Percentiles rank a stretch among this genome's conserved stretches.
These are phyloP conservation scores for Zarea fungicola DNA, from an alignment of 2,329 filamentous ascomycete species.

Conservation along the genomic window DNA sequence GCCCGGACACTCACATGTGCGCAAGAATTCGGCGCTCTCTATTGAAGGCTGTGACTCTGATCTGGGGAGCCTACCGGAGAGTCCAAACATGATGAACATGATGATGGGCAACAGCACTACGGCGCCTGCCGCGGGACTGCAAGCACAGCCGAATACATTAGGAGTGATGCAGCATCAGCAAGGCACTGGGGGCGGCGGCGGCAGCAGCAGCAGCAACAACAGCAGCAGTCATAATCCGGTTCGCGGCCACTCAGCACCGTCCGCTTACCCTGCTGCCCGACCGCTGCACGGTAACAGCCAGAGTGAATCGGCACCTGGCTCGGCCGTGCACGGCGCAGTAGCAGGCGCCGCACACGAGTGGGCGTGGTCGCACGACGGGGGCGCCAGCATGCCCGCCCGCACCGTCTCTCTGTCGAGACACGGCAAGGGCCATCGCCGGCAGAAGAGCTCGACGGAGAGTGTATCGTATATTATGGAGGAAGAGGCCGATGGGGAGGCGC, in stretches of 20 bases:
- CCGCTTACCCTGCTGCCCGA: neutral
- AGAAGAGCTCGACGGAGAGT: conserved; percentile 58
- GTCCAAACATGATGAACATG: conserved; percentile 48
- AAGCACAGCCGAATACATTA: neutral
- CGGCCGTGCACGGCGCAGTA: conserved; percentile 5
- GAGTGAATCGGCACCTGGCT: conserved; percentile 11
- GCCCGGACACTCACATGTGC: conserved; percentile 29
- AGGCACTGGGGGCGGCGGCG: neutral
- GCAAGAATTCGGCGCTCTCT: conserved; percentile 48
- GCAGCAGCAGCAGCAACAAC: neutral
- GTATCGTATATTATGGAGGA: conserved; percentile 65
- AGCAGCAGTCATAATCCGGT: conserved; percentile 2
- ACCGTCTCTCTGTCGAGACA: conserved; percentile 12
- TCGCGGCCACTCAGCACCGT: conserved; percentile 10
- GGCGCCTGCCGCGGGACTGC: conserved; percentile 19
- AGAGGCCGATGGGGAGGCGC: conserved; percentile 51
- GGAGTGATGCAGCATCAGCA: neutral
- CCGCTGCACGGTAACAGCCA: neutral
- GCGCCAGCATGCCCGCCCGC: neutral
- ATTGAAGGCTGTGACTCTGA: conserved; percentile 45
- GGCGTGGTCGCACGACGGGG: conserved; percentile 9
- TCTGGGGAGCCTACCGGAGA: conserved; percentile 39
- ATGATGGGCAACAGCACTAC: conserved; percentile 38
- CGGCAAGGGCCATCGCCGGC: conserved; percentile 37
- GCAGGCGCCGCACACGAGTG: conserved; percentile 7